Base-by-base conservation (phyloP, 2,329 filamentous ascomycete genomes). In the Neofusicoccum sp. region DNA sequence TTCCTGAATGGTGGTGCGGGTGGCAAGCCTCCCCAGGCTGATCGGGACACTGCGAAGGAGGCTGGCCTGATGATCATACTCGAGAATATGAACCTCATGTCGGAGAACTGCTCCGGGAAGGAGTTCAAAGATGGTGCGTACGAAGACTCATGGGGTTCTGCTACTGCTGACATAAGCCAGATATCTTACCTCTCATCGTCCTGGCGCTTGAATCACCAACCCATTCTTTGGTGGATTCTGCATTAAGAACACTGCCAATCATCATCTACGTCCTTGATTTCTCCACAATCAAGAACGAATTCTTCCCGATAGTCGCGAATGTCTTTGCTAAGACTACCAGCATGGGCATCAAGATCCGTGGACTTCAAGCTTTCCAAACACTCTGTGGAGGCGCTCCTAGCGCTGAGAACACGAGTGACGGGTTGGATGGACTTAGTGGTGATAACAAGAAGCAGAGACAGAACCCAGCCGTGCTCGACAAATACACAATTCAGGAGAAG, bases 401-500 rank as follows among this genome's bases (percentile, higher is more conserved):
- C n/a, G n/a, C n/a, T 75, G 79, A 16, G 81, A 84, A 62, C 72
- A 76, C 5, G 67, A 71, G 76, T 33, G 91, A 95, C 71, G 93
- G 91, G 4, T 81, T 97, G 2, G 88, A 91, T 65, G 92, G 91
- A 0, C 79, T 93, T 41, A 71, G 70, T 43, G 75, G 83, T 65
- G 72, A 79, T 57, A 79, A 84, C 68, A 69, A 84, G 69, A 82
- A 84, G 61, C 87, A 88, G 70, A 78, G 82, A 2, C 84, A 83
- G 3, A 89, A 85, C 1, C 89, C 89, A 0, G 91, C 87, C 1
- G 93, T 93, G 3, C 80, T 99, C 30, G 95, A 99, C 78, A 98
- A 98, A 74, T 98, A 95, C 71, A 98, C 95, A 0, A 93, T 99
- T 78, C 95, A 99, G 73, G 95, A 99, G 72, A 98, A 97, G 78